phyloP scores from a whole-genome alignment of 208 protist species.

The Acanthamoeba sp. region DNA sequence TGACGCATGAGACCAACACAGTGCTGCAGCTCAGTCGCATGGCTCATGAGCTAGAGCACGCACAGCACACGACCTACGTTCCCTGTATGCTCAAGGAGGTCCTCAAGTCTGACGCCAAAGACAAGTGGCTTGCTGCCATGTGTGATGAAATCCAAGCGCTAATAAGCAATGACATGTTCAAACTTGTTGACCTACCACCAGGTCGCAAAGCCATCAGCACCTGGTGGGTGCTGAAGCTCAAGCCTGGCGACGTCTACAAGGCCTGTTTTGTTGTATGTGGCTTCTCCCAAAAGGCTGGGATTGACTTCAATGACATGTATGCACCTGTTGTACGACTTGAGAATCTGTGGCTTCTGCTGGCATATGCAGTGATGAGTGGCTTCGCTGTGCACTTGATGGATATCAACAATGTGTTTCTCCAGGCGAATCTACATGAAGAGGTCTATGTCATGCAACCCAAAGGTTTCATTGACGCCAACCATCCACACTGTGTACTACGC shows the following conservation, averaged over 20 bases:
- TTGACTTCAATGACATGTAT: constrained; percentile 18
- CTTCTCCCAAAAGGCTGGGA: neutral
- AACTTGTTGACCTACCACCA: no score
- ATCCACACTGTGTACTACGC: constrained; percentile 20
- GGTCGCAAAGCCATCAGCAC: neutral
- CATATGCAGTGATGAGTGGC: neutral
- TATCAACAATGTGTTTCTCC: constrained; percentile 41
- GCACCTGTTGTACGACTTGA: neutral
- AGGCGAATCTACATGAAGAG: constrained; percentile 47
- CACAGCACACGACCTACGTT: no score
- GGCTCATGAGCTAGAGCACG: no score
- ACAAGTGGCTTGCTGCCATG: no score
- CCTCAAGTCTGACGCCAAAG: no score
- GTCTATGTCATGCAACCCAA: constrained; percentile 49
- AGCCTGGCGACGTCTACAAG: neutral
- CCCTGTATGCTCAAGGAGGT: no score
- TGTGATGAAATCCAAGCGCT: neutral
- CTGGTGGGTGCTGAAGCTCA: neutral
- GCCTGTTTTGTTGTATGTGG: neutral
- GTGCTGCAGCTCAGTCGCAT: no score
- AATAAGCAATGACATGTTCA: neutral
- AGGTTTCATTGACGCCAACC: neutral
- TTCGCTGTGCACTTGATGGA: constrained; percentile 10
- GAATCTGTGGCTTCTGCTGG: constrained; percentile 17
- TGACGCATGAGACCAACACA: no score